phyloP scores from a whole-genome alignment of 2,329 filamentous ascomycete genomes.

The Paecilomyces sp. region DNA sequence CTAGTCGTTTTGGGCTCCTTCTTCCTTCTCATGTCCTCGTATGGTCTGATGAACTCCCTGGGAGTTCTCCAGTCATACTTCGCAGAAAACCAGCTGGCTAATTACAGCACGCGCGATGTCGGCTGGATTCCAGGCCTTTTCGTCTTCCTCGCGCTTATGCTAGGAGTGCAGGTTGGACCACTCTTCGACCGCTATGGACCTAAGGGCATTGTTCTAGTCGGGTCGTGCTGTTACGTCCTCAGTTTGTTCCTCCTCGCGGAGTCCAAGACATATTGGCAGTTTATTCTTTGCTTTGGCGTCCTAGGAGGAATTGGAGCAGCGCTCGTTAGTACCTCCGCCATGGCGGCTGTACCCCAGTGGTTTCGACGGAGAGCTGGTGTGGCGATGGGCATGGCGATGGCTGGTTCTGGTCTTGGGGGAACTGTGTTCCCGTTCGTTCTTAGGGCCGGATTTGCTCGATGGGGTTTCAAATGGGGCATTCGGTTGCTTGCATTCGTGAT shows the following conservation, averaged over 20 bases:
- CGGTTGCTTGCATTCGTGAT: constrained; percentile 31
- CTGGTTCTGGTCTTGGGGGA: constrained; percentile 31
- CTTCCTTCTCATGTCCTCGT: constrained; percentile 30
- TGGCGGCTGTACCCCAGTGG: constrained; percentile 36
- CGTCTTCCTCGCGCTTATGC: constrained; percentile 36
- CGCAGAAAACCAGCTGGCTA: constrained; percentile 36
- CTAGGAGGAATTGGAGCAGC: constrained; percentile 30
- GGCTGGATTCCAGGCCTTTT: constrained; percentile 47
- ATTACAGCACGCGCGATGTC: constrained; percentile 38
- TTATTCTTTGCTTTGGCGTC: constrained; percentile 35
- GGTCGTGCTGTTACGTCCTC: constrained; percentile 30
- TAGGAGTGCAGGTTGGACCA: constrained; percentile 44
- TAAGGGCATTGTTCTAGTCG: constrained; percentile 32
- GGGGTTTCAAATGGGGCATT: constrained; percentile 35
- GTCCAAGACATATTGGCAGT: constrained; percentile 44
- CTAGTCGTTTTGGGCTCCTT: constrained; percentile 31
- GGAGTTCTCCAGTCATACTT: constrained; percentile 45
- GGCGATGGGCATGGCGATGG: constrained; percentile 34
- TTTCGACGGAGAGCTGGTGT: constrained; percentile 32
- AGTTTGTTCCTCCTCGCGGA: constrained; percentile 42
- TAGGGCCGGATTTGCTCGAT: constrained; percentile 20
- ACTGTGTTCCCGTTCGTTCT: constrained; percentile 32
- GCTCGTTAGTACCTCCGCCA: constrained; percentile 29
- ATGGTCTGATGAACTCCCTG: constrained; percentile 45
- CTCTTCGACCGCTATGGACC: constrained; percentile 46